Base-by-base conservation (phyloP, 2,329 filamentous ascomycete species). In the Beauveria pseudobassiana region DNA sequence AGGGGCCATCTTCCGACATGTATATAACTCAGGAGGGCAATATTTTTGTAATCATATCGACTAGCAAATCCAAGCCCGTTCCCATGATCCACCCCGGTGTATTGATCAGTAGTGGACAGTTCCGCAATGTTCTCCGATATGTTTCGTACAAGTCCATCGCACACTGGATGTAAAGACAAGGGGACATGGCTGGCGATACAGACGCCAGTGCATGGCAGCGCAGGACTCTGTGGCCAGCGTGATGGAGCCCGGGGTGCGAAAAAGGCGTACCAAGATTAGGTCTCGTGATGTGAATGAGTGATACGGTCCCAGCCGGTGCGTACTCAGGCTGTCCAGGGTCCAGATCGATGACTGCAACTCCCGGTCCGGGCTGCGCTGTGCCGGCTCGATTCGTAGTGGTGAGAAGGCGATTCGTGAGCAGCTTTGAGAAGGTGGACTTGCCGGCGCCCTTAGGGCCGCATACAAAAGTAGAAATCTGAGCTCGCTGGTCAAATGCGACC, bases 281-380 rank as follows among this genome's bases (percentile, higher is more conserved):
- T 34, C 79, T 73, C 1, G 76, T 77, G 12, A 92, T 73, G 30
- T 83, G 78, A 16, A 87, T 76, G 4, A 93, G 81, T 1, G 89
- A 89, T 22, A 93, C 69, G 16, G 88, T 85, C 0, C 90, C 89
- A 0, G 87, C 83, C 1, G 87, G 80, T 0, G 83, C 83, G 70
- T 88, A 92, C 69, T 93, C 90, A 3, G 90, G 88, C 68, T 92
- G 89, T 0, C 87, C 87, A 1, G 89, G 88, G 69, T 95, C 90
- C 10, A 93, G 78, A 67, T 95, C 90, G 7, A 95, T 78, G n/a
- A 88, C 76, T 60, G 79, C 80, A 28, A 88, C 76, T 18, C 70
- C 69, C 1, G 63, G 20, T 22, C 28, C 18, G 18, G 40, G n/a
- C 10, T 63, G 66, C 43, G 66, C 66, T n/a, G 42, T 26, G 26